A percentile compares a stretch with the other conserved stretches of the same genome.
Evolutionary conservation across 345 rosid species (phyloP).

Genomic region (Syzygium aromaticum): DNA sequence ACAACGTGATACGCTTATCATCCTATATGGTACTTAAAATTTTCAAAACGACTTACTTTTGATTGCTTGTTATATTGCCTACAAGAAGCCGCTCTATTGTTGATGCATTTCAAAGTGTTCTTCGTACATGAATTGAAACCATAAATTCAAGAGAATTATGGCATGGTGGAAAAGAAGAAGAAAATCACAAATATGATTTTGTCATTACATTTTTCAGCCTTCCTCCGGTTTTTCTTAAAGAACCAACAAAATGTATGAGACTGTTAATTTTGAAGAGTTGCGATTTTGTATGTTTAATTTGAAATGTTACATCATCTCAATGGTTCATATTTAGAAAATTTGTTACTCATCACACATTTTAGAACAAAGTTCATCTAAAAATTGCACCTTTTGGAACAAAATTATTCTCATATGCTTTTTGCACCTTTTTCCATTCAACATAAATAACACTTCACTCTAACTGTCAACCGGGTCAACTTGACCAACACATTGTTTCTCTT

Average conservation of each 20-base stretch:
- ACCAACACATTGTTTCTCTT: background rate
- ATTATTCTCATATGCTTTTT: background rate
- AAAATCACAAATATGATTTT: too few relatives aligned
- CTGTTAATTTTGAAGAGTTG: background rate
- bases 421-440: background rate
- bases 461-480: background rate
- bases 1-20: background rate
- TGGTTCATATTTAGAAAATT: background rate
- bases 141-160: background rate
- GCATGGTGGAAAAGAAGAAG: background rate
- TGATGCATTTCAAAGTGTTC: background rate
- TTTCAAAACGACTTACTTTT: background rate
- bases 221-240: background rate
- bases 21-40: background rate
- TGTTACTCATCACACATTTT: background rate
- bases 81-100: background rate
- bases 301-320: background rate
- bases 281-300: too few relatives aligned
- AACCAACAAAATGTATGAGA: too few relatives aligned
- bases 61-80: background rate
- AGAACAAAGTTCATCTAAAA: too few relatives aligned
- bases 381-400: too few relatives aligned
- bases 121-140: background rate
- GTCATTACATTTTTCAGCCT: background rate
- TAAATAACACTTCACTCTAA: background rate